These are phyloP conservation scores for Steccherinum ochraceum DNA, from an alignment of 768 basidiomycete species.

Conservation along the genomic window DNA sequence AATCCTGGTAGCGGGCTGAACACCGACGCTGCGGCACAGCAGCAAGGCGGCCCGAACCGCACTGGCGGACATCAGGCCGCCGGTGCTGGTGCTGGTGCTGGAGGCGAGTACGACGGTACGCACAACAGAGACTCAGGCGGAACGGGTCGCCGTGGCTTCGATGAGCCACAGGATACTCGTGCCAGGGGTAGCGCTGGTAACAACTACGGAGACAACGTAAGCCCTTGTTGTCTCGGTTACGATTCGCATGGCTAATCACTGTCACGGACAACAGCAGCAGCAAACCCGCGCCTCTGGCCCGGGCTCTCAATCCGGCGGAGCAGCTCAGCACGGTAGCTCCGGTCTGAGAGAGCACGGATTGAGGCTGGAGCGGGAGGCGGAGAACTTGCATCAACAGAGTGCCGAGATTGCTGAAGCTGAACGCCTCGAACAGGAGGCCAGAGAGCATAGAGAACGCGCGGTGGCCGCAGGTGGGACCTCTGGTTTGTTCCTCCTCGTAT, in stretches of 20 bases:
- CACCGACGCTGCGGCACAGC: neutral
- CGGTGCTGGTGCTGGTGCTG: neutral
- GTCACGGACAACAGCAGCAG: neutral
- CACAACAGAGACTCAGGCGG: neutral
- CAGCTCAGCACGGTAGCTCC: conserved; percentile 4
- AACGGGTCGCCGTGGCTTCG: neutral
- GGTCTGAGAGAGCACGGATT: conserved; percentile 11
- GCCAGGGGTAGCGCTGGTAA: too few relatives aligned
- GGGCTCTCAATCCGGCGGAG: too few relatives aligned
- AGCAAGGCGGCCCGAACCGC: neutral
- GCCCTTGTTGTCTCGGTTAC: neutral
- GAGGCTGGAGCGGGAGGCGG: conserved; percentile 7
- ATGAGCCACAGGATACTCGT: neutral
- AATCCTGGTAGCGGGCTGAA: neutral
- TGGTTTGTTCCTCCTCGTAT: too few relatives aligned
- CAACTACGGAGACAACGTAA: neutral
- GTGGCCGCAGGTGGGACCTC: conserved; percentile 9
- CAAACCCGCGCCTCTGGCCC: neutral
- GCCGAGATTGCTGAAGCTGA: conserved; percentile 12
- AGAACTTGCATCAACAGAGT: conserved; percentile 9
- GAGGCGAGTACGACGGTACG: neutral
- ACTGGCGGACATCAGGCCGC: neutral
- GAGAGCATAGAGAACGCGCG: conserved; percentile 11
- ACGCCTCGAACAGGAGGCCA: conserved; percentile 11
- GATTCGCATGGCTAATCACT: neutral